Percentiles rank a stretch among this genome's conserved stretches.
Conservation (phyloP, 2,329 filamentous ascomycete genomes). For the Aspergillus ibericus region DNA sequence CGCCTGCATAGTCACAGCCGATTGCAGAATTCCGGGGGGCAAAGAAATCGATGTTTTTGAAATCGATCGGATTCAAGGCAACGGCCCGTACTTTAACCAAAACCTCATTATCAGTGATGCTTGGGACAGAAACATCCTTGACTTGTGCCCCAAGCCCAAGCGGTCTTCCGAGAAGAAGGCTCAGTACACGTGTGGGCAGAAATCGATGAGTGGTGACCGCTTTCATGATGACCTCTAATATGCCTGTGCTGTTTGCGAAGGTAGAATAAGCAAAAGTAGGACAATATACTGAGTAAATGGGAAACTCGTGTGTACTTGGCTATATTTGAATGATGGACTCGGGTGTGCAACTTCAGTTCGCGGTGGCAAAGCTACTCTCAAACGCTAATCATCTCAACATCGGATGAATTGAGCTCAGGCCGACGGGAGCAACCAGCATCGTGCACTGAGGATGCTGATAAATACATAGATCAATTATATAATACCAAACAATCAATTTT, state of each 20-base stretch:
- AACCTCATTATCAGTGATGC: slow-evolving; percentile 1
- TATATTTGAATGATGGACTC: too few species aligned
- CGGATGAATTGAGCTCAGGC: too few species aligned
- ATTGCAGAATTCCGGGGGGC: slow-evolving; percentile 37
- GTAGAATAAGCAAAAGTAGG: too few species aligned
- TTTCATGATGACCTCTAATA: slow-evolving; percentile 1
- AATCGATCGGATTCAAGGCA: slow-evolving; percentile 58
- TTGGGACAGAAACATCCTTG: background rate
- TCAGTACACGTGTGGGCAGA: background rate
- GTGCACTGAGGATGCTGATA: too few species aligned
- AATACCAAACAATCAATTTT: too few species aligned
- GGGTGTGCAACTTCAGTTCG: too few species aligned
- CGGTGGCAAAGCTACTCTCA: too few species aligned
- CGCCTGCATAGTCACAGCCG: slow-evolving; percentile 55
- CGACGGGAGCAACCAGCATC: too few species aligned
- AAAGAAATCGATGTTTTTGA: slow-evolving; percentile 47
- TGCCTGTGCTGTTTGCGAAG: too few species aligned
- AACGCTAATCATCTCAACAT: too few species aligned
- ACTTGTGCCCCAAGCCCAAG: background rate
- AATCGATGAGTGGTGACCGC: background rate
- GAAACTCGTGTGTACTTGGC: background rate
- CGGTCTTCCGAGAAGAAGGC: background rate
- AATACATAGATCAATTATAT: too few species aligned
- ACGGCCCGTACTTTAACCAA: slow-evolving; percentile 50
- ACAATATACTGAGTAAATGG: background rate